Base-by-base conservation (phyloP, 441 rosid species). In the Gossypium davidsonii region DNA sequence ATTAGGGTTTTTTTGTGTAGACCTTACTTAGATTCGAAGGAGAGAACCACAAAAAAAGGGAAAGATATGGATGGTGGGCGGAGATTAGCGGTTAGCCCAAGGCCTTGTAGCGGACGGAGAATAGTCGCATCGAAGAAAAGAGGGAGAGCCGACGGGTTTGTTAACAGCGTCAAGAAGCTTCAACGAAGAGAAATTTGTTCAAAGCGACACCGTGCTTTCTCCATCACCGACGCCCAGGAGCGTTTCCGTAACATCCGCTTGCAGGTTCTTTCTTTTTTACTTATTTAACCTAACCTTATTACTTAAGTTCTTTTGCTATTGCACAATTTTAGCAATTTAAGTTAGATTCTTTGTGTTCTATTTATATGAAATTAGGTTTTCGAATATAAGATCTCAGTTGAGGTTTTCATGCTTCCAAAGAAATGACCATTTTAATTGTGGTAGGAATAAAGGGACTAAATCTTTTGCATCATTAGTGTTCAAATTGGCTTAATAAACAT, bases 121-220 rank as follows among this genome's bases (percentile, higher is more conserved):
- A 76, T 89, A n/a, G 70, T 83, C 28, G 90, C 90, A 2, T 70
- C 73, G 2, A 86, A 84, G 77, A 89, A 89, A 72, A 71, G 85
- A 62, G 75, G 69, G 73, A 84, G 90, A 3, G 77, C 77, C 4
- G 88, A 87, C 71, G 89, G 89, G 4, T 82, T 85, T 71, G 93
- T 87, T 66, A 87, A 85, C 79, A 89, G 88, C 71, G 89, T 89
- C 61, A 87, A 83, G 81, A 89, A 89, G 84, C 87, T 89, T 62
- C 93, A 89, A 72, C 82, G 91, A 66, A 76, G 93, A 49, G 91
- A 89, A 78, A 89, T 89, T 70, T 78, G 86, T 15, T 89, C 93
- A 62, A 84, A 85, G 64, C 80, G 85, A 4, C 86, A 84, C 73
- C 81, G 87, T 11, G 81, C 87, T 71, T 88, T 88, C 78, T 80